Base-by-base conservation (phyloP, 2,329 filamentous ascomycete species). In the Beauveria caledonica region DNA sequence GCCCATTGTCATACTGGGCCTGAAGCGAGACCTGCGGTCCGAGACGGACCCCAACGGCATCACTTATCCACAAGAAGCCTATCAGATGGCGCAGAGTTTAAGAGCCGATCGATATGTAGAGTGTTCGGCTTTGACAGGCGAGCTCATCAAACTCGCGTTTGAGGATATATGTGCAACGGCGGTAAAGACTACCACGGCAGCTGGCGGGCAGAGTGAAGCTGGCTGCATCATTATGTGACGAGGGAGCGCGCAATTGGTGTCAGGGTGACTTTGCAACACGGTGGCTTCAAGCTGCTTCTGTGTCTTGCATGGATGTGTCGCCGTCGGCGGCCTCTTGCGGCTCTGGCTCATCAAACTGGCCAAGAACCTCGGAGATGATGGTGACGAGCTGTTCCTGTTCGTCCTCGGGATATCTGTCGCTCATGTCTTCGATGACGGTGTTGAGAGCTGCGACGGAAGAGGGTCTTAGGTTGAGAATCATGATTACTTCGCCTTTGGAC, bases 381-480 rank as follows among this genome's bases (percentile, higher is more conserved):
- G 73, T 71, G 61, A 87, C 74, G 52, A 89, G 83, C 61, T 80
- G 77, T 62, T 78, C 72, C 65, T 86, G 84, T 70, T 86, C 76
- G 50, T 85, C 80, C 21, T 81, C 79, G 50, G 71, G 76, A 68
- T 87, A 86, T 8, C 86, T 80, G 40, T 78, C 76, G 60, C 81
- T 77, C 76, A 87, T 82, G 64, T 89, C 85, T 71, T 89, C 85
- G 39, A 89, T 76, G 54, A 87, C 77, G 17, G 82, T 82, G 67
- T 86, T 86, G 64, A 89, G 75, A 50, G 80, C 78, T 4, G 80
- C 79, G 33, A 79, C 75, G 29, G 77, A 81, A 23, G 77, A 76
- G 0, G 86, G 86, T 11, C 86, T 79, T 48, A 87, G 73, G 68
- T 89, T 89, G 65, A 88, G 70, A 52, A 89, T 81, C 82, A 87